These are phyloP conservation scores for Trichocladium uniseriatum DNA, from an alignment of 495 filamentous ascomycete species.

Conservation along the genomic window DNA sequence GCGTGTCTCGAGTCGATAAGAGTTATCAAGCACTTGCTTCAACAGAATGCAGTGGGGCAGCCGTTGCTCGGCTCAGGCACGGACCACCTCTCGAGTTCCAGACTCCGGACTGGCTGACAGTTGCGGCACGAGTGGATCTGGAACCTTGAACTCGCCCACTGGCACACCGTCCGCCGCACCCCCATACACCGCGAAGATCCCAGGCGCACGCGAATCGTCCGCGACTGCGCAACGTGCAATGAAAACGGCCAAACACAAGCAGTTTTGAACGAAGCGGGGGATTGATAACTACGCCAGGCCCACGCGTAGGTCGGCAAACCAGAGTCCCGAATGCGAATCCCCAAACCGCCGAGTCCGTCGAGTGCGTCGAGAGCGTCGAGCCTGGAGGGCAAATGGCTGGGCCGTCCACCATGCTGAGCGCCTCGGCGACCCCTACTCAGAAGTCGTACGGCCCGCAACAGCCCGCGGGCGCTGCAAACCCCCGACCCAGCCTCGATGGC, in stretches of 20 bases:
- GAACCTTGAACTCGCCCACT: no score
- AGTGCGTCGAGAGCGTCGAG: slow-evolving; percentile 25
- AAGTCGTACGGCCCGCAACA: slow-evolving; percentile 46
- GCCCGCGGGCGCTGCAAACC: slow-evolving; percentile 25
- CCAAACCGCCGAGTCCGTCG: slow-evolving; percentile 17
- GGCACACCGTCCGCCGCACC: no score
- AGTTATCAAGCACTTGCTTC: no score
- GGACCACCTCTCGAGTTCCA: neutral
- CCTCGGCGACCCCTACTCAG: slow-evolving; percentile 64
- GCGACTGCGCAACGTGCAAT: neutral
- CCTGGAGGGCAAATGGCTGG: slow-evolving; percentile 45
- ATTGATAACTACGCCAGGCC: slow-evolving; percentile 8
- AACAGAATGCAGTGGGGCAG: no score
- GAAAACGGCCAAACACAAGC: neutral
- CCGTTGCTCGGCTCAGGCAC: neutral
- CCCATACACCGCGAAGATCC: neutral
- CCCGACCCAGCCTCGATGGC: slow-evolving; percentile 44
- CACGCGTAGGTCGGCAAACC: neutral
- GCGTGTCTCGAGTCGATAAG: no score
- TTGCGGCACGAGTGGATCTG: no score
- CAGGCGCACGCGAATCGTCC: slow-evolving; percentile 2
- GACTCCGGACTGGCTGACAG: no score
- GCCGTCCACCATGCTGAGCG: slow-evolving; percentile 49
- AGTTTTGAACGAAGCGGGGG: neutral
- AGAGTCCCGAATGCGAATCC: slow-evolving; percentile 19